Conservation (phyloP, 305 asterid species). For the Fraxinus greggii region DNA sequence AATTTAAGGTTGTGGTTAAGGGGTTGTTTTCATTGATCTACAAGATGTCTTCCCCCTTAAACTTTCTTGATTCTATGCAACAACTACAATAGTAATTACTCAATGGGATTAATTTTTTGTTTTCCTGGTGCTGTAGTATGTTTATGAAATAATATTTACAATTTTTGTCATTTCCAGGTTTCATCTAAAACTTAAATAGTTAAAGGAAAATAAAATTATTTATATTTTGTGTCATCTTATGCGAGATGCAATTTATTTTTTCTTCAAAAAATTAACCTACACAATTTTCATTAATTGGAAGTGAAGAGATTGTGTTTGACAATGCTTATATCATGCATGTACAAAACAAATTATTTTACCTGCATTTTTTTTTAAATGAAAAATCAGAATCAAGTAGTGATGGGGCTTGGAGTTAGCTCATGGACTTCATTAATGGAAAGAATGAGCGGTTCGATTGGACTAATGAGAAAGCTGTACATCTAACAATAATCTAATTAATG, state of each 20-base stretch:
- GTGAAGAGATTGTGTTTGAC: neutral
- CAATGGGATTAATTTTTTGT: neutral
- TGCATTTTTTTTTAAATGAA: no score
- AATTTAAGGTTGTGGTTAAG: conserved; percentile 20
- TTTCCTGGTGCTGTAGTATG: neutral
- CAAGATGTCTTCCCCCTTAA: neutral
- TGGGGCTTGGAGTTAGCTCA: neutral
- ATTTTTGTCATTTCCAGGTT: neutral
- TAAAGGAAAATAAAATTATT: neutral
- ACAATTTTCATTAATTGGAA: neutral
- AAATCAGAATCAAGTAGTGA: neutral
- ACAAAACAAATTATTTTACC: neutral
- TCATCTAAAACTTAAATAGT: neutral
- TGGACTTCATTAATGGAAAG: neutral
- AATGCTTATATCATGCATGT: neutral
- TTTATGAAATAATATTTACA: neutral
- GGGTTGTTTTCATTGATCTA: conserved; percentile 31
- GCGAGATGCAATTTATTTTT: neutral
- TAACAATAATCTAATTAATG: neutral
- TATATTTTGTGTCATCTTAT: neutral
- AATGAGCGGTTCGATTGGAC: neutral
- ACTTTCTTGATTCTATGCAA: neutral
- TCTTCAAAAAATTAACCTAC: neutral
- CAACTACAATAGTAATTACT: neutral
- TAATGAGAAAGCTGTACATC: neutral